These are phyloP conservation scores for Serendipita sp. DNA, from an alignment of 768 basidiomycete species.

Conservation along the genomic window DNA sequence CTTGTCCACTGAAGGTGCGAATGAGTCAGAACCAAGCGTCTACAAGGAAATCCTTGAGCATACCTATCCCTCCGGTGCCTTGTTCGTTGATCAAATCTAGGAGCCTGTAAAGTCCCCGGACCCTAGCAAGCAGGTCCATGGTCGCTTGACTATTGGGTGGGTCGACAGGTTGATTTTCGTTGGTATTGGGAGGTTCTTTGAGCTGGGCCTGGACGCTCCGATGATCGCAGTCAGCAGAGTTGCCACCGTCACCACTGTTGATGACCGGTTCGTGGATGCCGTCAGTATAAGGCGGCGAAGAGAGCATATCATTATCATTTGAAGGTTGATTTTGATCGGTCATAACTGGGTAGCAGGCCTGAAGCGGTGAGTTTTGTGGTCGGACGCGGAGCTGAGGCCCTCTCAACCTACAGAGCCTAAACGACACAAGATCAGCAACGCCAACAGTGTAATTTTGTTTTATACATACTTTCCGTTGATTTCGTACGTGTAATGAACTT, in stretches of 20 bases:
- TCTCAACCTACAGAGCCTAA: no score
- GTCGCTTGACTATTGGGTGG: not conserved
- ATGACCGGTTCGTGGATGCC: not conserved
- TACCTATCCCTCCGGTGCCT: constrained; percentile 37
- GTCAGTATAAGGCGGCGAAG: not conserved
- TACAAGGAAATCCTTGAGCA: constrained; percentile 4
- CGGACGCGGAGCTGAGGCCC: no score
- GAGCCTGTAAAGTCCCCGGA: constrained; percentile 37
- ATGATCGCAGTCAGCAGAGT: not conserved
- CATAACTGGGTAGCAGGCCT: no score
- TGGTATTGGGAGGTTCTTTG: not conserved
- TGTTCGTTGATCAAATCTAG: constrained; percentile 38
- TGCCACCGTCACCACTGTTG: not conserved
- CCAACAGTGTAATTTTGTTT: no score
- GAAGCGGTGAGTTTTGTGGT: no score
- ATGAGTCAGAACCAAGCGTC: not conserved
- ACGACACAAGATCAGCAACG: no score
- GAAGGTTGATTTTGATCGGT: no score
- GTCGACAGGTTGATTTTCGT: not conserved
- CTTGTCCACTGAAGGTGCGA: constrained; percentile 27
- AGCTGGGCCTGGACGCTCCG: no score
- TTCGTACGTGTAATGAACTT: no score
- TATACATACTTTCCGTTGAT: no score
- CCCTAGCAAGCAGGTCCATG: constrained; percentile 9
- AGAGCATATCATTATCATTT: not conserved